Evolutionary conservation across 1,284 basidiomycete species (phyloP), one percentile per base, ranked within the genome.

Genomic region (Apiotrichum porosum): DNA sequence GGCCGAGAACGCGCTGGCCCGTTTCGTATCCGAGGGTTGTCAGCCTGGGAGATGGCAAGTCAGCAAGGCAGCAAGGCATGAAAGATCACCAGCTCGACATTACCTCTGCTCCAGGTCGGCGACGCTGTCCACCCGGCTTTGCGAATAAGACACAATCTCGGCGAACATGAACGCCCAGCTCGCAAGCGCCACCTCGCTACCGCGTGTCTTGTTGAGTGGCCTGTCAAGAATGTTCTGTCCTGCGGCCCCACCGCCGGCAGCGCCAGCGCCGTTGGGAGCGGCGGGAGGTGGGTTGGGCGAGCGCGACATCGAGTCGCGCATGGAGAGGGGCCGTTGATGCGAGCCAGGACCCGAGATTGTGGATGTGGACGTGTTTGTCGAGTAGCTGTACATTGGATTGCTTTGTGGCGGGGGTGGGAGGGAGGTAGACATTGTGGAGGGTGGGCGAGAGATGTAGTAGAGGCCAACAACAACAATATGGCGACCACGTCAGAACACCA

Each of bases 121-220:
- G 52, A 98, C 93, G 9, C 93, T 94, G 58, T 81, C 84, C 45
- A 97, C 94, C 44, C 91, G 80, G 63, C 87, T 90, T 75, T 98
- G 94, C 1, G 89, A 93, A 71, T 98, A 98, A 66, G 90, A 85
- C 1, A 97, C 83, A 18, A 92, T 79, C 73, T 95, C 91, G 9
- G 87, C 86, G 72, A 95, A 91, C 54, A 95, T 77, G 65, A 94
- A 95, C 1, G 85, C 81, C 71, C 88, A 92, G 1, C 89, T 84
- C 3, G 84, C 80, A 3, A 83, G 77, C 18, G 86, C 85, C 42
- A 93, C 88, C 67, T 95, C 89, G 6, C 83, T 73, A 2, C 81
- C 79, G 42, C 85, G 81, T 4, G 86, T 82, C 76, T 88, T 89
- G 77, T 87, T 90, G 54, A 93, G 76, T 43, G 81, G 83, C 53